Evolutionary conservation across 1,139 yeast species (phyloP).

Genomic region (Taphrina confusa): DNA sequence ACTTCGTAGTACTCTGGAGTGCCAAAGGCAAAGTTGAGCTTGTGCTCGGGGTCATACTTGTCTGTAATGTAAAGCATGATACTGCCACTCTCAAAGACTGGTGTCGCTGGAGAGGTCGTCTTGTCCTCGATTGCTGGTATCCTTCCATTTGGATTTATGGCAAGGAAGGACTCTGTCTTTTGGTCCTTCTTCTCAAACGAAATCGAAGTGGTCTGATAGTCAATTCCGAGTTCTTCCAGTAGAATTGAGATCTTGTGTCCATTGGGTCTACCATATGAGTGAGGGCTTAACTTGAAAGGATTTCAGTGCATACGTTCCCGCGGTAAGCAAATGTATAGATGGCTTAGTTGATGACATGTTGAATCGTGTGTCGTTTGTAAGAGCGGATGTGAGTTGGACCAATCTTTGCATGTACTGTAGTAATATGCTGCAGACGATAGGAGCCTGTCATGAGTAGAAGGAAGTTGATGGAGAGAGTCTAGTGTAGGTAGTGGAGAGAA

Average conservation of each 20-base stretch:
- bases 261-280: constrained; percentile 56
- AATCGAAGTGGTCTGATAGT: constrained; percentile 52
- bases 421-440: too few relatives aligned
- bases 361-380: too few relatives aligned
- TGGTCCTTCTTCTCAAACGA: constrained; percentile 48
- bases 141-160: constrained; percentile 55
- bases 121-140: constrained; percentile 60
- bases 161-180: constrained; percentile 58
- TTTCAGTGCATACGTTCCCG: constrained; percentile 10
- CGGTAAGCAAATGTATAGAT: constrained; percentile 11
- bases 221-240: constrained; percentile 54
- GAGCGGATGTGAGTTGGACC: neutral
- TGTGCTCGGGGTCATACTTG: constrained; percentile 56
- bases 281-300: too few relatives aligned
- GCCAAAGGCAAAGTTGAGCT: constrained; percentile 53
- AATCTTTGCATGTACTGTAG: constrained; percentile 9
- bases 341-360: constrained; percentile 9
- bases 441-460: too few relatives aligned
- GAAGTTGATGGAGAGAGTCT: too few relatives aligned
- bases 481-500: too few relatives aligned
- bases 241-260: constrained; percentile 57
- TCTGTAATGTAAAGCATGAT: constrained; percentile 59
- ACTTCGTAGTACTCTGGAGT: constrained; percentile 42
- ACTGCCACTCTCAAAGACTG: constrained; percentile 63
- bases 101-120: constrained; percentile 53